phyloP scores from a whole-genome alignment of 2,329 filamentous ascomycete species.

The Helicocarpus griseus region DNA sequence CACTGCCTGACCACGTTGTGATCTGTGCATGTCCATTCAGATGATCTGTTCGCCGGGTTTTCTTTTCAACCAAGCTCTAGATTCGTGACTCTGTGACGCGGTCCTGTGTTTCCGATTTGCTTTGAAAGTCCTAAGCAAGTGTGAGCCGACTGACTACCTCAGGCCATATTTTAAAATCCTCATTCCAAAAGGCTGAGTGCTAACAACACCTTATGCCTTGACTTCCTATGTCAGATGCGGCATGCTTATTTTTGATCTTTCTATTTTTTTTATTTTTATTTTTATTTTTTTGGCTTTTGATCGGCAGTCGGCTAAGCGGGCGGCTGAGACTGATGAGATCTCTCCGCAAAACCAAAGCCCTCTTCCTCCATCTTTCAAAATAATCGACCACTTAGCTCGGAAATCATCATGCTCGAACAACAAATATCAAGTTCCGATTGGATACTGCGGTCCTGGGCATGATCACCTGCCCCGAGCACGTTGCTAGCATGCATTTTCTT shows the following conservation, averaged over 20 bases:
- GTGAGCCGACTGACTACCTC: too few relatives aligned
- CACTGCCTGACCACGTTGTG: neutral
- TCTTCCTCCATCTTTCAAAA: neutral
- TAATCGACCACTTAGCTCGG: neutral
- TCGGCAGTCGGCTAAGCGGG: neutral
- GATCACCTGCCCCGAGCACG: neutral
- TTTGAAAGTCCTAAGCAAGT: neutral
- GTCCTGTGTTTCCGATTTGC: neutral
- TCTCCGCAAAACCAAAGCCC: neutral
- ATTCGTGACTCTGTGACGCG: neutral
- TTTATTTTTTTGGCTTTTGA: neutral
- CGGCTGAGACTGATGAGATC: neutral
- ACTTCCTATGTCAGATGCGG: neutral
- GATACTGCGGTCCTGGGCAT: neutral
- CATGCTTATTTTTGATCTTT: neutral
- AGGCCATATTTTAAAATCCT: too few relatives aligned
- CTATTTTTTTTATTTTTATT: neutral
- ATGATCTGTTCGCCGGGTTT: neutral
- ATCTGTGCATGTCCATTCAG: constrained; percentile 1
- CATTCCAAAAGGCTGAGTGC: too few relatives aligned
- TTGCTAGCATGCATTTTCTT: neutral
- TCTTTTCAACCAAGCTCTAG: neutral
- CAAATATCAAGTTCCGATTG: too few relatives aligned
- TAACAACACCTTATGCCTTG: neutral
- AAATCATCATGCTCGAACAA: neutral